phyloP scores from a whole-genome alignment of 495 filamentous ascomycete genomes.

The Tuber brumale region DNA sequence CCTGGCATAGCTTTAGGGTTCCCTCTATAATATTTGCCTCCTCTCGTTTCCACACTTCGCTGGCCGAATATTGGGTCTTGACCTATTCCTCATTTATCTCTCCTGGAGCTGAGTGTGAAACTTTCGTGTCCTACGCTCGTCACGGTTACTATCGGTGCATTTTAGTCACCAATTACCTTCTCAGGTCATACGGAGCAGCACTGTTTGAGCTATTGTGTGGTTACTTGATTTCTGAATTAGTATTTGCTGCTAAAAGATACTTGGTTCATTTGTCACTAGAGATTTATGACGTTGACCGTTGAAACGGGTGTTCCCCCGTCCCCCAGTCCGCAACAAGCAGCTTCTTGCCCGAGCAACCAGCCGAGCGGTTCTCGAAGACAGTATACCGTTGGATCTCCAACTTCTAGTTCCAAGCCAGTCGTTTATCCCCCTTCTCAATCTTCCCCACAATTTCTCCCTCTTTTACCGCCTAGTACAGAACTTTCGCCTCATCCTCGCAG shows the following conservation, averaged over 20 bases:
- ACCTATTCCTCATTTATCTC: constrained; percentile 16
- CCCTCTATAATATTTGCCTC: constrained; percentile 8
- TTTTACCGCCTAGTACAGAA: constrained; percentile 31
- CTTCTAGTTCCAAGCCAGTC: constrained; percentile 32
- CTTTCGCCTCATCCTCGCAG: constrained; percentile 27
- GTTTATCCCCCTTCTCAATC: constrained; percentile 12
- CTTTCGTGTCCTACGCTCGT: constrained; percentile 7
- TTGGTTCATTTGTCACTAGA: constrained; percentile 6
- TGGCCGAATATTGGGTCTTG: constrained; percentile 25
- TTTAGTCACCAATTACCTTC: constrained; percentile 3
- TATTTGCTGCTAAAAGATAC: constrained; percentile 5
- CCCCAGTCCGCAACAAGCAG: constrained; percentile 31
- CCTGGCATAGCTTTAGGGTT: constrained; percentile 18
- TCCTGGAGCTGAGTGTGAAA: constrained; percentile 25
- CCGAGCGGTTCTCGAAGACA: constrained; percentile 27
- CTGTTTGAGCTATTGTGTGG: constrained; percentile 2
- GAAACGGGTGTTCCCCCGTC: constrained; percentile 40
- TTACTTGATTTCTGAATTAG: neutral
- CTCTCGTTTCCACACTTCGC: constrained; percentile 25
- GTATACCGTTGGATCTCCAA: constrained; percentile 38
- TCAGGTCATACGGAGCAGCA: neutral
- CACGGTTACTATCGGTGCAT: constrained; percentile 1
- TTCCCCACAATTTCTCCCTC: constrained; percentile 33
- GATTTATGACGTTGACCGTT: constrained; percentile 42
- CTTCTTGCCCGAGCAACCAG: constrained; percentile 23